Conservation (phyloP, 108 stramenopile species). For the Stephanodiscus minutulus region DNA sequence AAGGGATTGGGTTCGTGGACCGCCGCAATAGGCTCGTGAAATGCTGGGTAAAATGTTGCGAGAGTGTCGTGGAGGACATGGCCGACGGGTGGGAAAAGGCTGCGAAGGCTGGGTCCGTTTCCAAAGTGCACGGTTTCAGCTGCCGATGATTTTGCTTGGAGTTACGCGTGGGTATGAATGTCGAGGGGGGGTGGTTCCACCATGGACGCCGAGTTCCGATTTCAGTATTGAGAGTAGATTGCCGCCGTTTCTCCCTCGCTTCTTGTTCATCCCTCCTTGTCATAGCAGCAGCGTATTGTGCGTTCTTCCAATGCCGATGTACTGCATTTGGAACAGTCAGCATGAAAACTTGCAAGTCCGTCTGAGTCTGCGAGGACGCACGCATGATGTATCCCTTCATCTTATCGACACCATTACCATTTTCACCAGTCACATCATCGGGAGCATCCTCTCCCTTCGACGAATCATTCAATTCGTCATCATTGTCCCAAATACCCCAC, state of each 20-base stretch:
- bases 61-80: slow-evolving; percentile 30
- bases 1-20: slow-evolving; percentile 10
- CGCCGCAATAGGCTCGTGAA: slow-evolving; percentile 26
- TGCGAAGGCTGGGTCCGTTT: slow-evolving; percentile 41
- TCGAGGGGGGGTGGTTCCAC: slow-evolving; percentile 27
- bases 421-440: neutral
- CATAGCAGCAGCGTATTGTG: slow-evolving; percentile 5
- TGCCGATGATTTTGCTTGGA: neutral
- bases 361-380: slow-evolving; percentile 27
- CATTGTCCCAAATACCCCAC: slow-evolving; percentile 36
- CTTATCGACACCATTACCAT: neutral
- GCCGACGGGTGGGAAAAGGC: slow-evolving; percentile 36
- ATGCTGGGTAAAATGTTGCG: slow-evolving; percentile 42
- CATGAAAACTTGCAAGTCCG: slow-evolving; percentile 39
- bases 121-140: slow-evolving; percentile 41
- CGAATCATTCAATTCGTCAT: neutral
- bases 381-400: slow-evolving; percentile 41
- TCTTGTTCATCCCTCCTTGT: slow-evolving; percentile 8
- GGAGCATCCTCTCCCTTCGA: neutral
- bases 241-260: slow-evolving; percentile 10
- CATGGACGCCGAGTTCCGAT: slow-evolving; percentile 13
- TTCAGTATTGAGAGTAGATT: slow-evolving; percentile 17
- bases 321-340: slow-evolving; percentile 36
- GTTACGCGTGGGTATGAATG: neutral
- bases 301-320: slow-evolving; percentile 45